A percentile compares a stretch with the other conserved stretches of the same genome.
Evolutionary conservation across 2,329 filamentous ascomycete genomes (phyloP).

Genomic region (Pseudomassariella vexata): DNA sequence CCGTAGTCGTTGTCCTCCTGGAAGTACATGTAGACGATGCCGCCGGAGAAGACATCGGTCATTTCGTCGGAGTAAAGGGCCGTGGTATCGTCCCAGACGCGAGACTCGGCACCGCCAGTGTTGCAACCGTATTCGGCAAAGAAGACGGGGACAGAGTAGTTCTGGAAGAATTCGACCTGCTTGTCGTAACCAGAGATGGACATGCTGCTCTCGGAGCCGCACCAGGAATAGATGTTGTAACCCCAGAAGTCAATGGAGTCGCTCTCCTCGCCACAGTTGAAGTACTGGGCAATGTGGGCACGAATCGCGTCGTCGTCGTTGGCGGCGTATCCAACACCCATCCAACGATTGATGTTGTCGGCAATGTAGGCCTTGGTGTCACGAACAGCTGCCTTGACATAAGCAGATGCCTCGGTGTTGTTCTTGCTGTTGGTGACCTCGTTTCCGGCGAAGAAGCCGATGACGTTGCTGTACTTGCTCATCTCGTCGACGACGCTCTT

Average conservation of each 20-base stretch:
- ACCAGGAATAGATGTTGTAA: constrained; percentile 89
- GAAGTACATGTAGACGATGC: constrained; percentile 83
- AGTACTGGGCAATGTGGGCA: constrained; percentile 64
- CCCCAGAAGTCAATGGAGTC: constrained; percentile 75
- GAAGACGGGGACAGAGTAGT: constrained; percentile 72
- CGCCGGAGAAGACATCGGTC: constrained; percentile 69
- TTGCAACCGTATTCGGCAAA: constrained; percentile 84
- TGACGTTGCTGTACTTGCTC: constrained; percentile 64
- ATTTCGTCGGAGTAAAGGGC: constrained; percentile 65
- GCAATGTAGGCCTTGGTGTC: constrained; percentile 78
- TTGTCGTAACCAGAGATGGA: constrained; percentile 61
- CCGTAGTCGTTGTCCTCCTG: constrained; percentile 70
- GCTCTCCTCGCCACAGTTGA: constrained; percentile 61
- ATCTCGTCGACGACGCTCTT: constrained; percentile 65
- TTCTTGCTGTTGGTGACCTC: constrained; percentile 71
- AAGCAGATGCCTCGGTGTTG: constrained; percentile 71
- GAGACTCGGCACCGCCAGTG: constrained; percentile 44
- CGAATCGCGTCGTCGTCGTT: constrained; percentile 73
- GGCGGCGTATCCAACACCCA: constrained; percentile 74
- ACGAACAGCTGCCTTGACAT: constrained; percentile 75
- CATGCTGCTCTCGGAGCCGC: constrained; percentile 63
- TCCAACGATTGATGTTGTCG: constrained; percentile 53
- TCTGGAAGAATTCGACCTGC: constrained; percentile 64
- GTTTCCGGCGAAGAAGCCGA: constrained; percentile 80
- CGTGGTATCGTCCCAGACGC: constrained; percentile 64